Conservation (phyloP, 257 asterid species). For the Nicotiana otophora region DNA sequence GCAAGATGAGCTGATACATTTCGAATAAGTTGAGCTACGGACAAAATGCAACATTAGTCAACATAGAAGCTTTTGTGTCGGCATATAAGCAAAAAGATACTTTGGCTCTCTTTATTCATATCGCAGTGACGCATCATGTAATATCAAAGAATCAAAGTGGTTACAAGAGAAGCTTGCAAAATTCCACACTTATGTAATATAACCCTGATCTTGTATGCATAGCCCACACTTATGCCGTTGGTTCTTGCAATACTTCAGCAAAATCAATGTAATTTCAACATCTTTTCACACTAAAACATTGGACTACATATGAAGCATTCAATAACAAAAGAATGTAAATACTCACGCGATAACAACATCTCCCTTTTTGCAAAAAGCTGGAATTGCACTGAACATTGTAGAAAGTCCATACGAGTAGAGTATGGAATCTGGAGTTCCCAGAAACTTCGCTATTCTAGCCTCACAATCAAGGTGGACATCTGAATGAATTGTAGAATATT, state of each 20-base stretch:
- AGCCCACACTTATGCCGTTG: background rate
- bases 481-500: constrained; percentile 22
- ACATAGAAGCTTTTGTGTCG: background rate
- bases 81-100: background rate
- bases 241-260: background rate
- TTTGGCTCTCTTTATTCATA: background rate
- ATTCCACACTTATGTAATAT: background rate
- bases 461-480: constrained; percentile 99
- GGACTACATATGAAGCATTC: background rate
- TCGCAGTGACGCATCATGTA: background rate
- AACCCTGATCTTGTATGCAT: background rate
- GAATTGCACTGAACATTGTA: constrained; percentile 94
- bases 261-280: background rate
- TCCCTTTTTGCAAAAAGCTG: constrained; percentile 97
- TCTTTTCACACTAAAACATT: background rate
- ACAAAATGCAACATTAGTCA: background rate
- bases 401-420: constrained; percentile 92
- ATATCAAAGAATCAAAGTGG: background rate
- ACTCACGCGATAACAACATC: constrained; percentile 87
- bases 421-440: constrained; percentile 89
- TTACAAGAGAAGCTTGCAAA: background rate
- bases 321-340: background rate
- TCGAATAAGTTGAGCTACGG: background rate
- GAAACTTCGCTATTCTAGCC: constrained; percentile 83
- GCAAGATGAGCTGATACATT: background rate